A percentile compares a stretch with the other conserved stretches of the same genome.
phyloP scores from a whole-genome alignment of 495 filamentous ascomycete species.

The Trichoderma asperelloides region DNA sequence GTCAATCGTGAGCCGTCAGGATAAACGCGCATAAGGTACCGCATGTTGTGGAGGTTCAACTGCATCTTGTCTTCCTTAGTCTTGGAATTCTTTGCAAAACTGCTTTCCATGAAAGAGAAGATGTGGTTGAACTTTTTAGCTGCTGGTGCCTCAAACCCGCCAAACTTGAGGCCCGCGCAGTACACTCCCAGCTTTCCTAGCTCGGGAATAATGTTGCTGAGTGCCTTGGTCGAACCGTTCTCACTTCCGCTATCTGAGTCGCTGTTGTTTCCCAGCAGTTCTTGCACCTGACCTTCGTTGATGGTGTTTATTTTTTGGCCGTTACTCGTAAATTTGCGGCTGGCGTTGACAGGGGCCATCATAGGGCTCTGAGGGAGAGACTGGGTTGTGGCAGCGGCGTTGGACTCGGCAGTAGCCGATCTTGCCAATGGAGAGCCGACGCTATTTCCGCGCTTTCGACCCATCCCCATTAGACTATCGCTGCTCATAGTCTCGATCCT shows the following conservation, averaged over 20 bases:
- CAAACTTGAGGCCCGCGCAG: slow-evolving; percentile 75
- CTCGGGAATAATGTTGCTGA: slow-evolving; percentile 76
- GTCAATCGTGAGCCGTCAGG: slow-evolving; percentile 68
- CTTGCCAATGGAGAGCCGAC: slow-evolving; percentile 66
- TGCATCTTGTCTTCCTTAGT: slow-evolving; percentile 58
- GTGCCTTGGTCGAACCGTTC: slow-evolving; percentile 51
- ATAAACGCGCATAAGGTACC: slow-evolving; percentile 88
- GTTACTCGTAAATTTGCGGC: slow-evolving; percentile 22
- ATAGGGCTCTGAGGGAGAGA: slow-evolving; percentile 51
- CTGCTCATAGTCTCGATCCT: slow-evolving; percentile 29
- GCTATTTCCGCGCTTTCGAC: slow-evolving; percentile 65
- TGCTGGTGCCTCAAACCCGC: slow-evolving; percentile 62
- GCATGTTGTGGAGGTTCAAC: slow-evolving; percentile 83
- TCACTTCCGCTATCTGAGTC: slow-evolving; percentile 50
- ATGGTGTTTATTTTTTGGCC: slow-evolving; percentile 37
- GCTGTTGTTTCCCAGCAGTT: slow-evolving; percentile 41
- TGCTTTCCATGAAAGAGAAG: slow-evolving; percentile 83
- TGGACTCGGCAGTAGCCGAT: slow-evolving; percentile 33
- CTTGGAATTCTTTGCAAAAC: slow-evolving; percentile 68
- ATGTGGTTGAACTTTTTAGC: slow-evolving; percentile 84
- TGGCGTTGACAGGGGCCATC: slow-evolving; percentile 26
- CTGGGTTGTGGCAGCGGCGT: slow-evolving; percentile 20
- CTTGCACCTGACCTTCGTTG: slow-evolving; percentile 41
- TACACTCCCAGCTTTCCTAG: slow-evolving; percentile 86
- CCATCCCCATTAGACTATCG: slow-evolving; percentile 29